Evolutionary conservation across 441 rosid genomes (phyloP), one percentile per base, ranked within the genome.

Genomic region (Pelargonium cotyledonis): DNA sequence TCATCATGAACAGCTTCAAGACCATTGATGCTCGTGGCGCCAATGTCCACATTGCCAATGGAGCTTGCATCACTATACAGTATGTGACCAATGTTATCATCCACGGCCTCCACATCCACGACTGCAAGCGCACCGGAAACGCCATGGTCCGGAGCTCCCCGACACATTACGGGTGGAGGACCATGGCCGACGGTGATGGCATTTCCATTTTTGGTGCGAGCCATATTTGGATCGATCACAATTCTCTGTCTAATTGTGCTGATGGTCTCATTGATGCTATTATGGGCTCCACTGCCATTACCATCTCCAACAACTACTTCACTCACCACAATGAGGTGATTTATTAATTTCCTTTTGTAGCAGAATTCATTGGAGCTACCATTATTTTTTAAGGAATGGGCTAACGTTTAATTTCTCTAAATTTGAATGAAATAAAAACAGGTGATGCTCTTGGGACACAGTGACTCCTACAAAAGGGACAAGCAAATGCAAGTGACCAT

Each of bases 201-300:
- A 62, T 93, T 71, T 93, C 98, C 10, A 91, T 93, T 35, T 93
- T 89, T 55, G 95, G 94, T 2, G 85, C 98, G 10, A 93, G 98
- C 72, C 97, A 91, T 73, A 73, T 93, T 3, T 93, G 98, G 98
- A 78, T 93, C 60, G 98, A 93, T 79, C 98, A 93, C 74, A 90
- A 91, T 71, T 90, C 98, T 0, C 84, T 93, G 53, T 89, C 97
- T 35, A 82, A 85, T 69, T 93, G 98, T 5, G 96, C 97, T 23
- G 98, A 93, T 77, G 98, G 98, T 16, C 91, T 93, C 0, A 91
- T 93, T 62, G 98, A 93, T 58, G 98, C 98, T 16, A 82, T 93
- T 69, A 90, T 93, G 97, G 97, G 97, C 23, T 93, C 98, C 2
- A 93, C 97, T 5, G 95, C 97, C n/a, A 88, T 93, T 70, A 90